Conservation (phyloP, 805 yeast species). For the Pichia pseudocactophila region DNA sequence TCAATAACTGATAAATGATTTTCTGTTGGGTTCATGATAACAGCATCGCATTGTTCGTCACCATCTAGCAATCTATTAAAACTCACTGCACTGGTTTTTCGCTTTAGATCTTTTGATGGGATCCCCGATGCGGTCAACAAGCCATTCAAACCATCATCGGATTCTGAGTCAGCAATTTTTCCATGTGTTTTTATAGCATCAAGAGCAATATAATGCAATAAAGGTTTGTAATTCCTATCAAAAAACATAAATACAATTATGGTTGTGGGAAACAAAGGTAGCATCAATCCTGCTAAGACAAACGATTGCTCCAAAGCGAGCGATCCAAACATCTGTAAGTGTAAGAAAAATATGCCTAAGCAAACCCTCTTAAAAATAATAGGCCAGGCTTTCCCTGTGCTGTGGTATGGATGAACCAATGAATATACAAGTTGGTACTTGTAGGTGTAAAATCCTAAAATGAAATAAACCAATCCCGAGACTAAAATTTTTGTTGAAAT, state of each 20-base stretch:
- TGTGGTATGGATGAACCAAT: slow-evolving; percentile 55
- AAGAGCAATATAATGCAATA: slow-evolving; percentile 47
- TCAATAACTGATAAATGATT: slow-evolving; percentile 1
- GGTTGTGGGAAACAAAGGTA: slow-evolving; percentile 42
- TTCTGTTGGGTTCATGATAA: slow-evolving; percentile 5
- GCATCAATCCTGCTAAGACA: slow-evolving; percentile 36
- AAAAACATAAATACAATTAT: slow-evolving; percentile 39
- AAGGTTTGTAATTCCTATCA: slow-evolving; percentile 46
- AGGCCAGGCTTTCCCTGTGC: slow-evolving; percentile 63
- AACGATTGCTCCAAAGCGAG: slow-evolving; percentile 52
- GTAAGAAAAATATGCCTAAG: slow-evolving; percentile 46
- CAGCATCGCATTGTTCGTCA: slow-evolving; percentile 14
- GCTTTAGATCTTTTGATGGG: slow-evolving; percentile 4
- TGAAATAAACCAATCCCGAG: slow-evolving; percentile 50
- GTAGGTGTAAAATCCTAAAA: slow-evolving; percentile 49
- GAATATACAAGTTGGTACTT: slow-evolving; percentile 55
- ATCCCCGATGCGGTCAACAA: slow-evolving; percentile 8
- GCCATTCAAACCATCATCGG: slow-evolving; percentile 14
- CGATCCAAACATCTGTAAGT: slow-evolving; percentile 57
- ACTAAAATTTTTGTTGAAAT: slow-evolving; percentile 51
- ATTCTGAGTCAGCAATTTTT: slow-evolving; percentile 22
- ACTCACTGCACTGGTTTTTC: slow-evolving; percentile 10
- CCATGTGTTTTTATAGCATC: slow-evolving; percentile 42
- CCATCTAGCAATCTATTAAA: slow-evolving; percentile 11
- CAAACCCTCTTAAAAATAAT: slow-evolving; percentile 48